Conservation (phyloP, 441 rosid species). For the Isatis lusitanica region DNA sequence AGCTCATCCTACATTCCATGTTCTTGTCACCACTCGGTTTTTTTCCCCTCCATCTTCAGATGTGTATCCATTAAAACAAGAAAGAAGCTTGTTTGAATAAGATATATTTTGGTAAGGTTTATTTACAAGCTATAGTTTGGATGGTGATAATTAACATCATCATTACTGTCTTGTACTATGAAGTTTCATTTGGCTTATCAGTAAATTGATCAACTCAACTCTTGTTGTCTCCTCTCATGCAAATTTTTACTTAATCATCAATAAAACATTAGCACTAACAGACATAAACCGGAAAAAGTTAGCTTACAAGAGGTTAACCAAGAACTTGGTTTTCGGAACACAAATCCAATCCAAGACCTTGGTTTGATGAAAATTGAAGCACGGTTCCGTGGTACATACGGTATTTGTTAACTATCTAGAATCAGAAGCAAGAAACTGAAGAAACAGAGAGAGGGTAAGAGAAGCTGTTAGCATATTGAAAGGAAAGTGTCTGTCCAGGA, state of each 20-base stretch:
- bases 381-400: constrained; percentile 5
- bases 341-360: constrained; percentile 4
- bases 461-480: constrained; percentile 36
- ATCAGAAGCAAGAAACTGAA: constrained; percentile 35
- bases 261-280: background rate
- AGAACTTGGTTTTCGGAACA: background rate
- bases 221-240: background rate
- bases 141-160: background rate
- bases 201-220: background rate
- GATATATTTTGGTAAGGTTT: background rate
- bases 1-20: background rate
- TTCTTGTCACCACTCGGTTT: background rate
- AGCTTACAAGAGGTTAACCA: background rate
- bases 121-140: background rate
- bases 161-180: background rate
- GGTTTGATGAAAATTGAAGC: background rate
- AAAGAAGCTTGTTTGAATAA: background rate
- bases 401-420: background rate
- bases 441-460: constrained; percentile 39
- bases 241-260: background rate
- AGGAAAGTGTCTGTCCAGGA: constrained; percentile 36
- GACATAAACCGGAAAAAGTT: background rate
- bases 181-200: background rate
- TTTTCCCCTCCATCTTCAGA: background rate
- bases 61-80: background rate